A percentile compares a stretch with the other conserved stretches of the same genome.
Conservation (phyloP, 1,139 yeast species). For the Kazachstania sp. region DNA sequence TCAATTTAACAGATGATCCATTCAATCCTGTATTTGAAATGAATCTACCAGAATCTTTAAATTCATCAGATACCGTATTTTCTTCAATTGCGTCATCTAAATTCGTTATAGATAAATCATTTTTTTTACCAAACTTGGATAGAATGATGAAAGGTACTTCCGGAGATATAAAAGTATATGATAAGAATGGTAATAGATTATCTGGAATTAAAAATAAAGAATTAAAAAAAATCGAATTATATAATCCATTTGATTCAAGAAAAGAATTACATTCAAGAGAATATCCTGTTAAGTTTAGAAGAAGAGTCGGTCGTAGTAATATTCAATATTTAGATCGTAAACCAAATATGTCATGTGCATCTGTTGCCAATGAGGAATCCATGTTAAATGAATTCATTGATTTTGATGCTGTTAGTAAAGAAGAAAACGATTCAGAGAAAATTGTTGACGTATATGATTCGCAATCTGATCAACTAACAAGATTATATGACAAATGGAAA, state of each 20-base stretch:
- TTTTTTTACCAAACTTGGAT: constrained; percentile 33
- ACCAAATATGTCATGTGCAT: constrained; percentile 31
- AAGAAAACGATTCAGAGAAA: constrained; percentile 20
- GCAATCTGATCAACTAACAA: constrained; percentile 40
- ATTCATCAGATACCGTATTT: constrained; percentile 62
- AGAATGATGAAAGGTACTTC: constrained; percentile 25
- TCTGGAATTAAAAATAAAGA: constrained; percentile 9
- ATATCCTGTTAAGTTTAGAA: constrained; percentile 57
- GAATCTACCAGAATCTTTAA: constrained; percentile 45
- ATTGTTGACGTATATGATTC: constrained; percentile 48
- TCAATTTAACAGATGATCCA: constrained; percentile 87
- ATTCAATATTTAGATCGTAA: constrained; percentile 64
- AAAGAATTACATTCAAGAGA: constrained; percentile 36
- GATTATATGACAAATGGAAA: constrained; percentile 66
- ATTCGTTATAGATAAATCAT: constrained; percentile 60
- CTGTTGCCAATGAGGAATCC: constrained; percentile 15
- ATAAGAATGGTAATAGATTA: constrained; percentile 25
- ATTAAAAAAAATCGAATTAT: constrained; percentile 25
- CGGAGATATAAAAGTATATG: constrained; percentile 20
- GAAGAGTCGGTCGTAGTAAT: constrained; percentile 68
- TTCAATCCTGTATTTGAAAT: constrained; percentile 77
- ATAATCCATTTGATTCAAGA: constrained; percentile 25
- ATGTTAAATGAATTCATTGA: constrained; percentile 24
- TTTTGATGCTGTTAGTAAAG: constrained; percentile 26
- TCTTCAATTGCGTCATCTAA: constrained; percentile 71